These are phyloP conservation scores for Oleoguttula mirabilis DNA, from an alignment of 495 filamentous ascomycete genomes.

Conservation along the genomic window DNA sequence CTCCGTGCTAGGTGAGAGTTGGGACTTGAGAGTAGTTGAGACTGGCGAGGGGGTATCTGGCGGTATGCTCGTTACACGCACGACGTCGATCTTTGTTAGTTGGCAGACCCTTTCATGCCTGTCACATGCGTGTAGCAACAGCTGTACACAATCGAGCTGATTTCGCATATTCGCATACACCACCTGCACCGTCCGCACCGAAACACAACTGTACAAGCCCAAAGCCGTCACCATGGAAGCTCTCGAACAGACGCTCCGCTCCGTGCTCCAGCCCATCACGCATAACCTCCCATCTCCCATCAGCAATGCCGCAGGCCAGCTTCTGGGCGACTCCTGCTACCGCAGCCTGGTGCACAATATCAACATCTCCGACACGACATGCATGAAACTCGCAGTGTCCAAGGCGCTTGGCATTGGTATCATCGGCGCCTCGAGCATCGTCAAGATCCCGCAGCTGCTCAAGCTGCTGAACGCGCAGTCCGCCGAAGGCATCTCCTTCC, in stretches of 20 bases:
- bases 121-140: background rate
- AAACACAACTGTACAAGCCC: background rate
- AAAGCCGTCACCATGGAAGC: conserved; percentile 28
- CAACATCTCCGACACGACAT: conserved; percentile 55
- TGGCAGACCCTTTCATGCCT: too few relatives aligned
- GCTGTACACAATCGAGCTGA: background rate
- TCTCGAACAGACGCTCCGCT: conserved; percentile 43
- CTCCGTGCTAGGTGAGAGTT: too few relatives aligned
- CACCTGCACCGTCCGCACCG: background rate
- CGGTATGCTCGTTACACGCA: too few relatives aligned
- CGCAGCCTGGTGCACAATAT: conserved; percentile 66
- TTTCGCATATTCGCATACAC: background rate
- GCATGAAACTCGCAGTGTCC: conserved; percentile 75
- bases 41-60: too few relatives aligned
- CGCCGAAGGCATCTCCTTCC: conserved; percentile 62
- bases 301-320: conserved; percentile 56
- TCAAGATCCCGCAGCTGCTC: conserved; percentile 92
- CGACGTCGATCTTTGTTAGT: too few relatives aligned
- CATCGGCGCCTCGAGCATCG: conserved; percentile 71
- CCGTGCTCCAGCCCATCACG: conserved; percentile 60
- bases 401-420: conserved; percentile 90
- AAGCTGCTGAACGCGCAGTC: conserved; percentile 15
- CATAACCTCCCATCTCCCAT: conserved; percentile 68
- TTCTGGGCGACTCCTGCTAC: conserved; percentile 80
- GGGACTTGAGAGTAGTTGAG: too few relatives aligned